Conservation (phyloP, 208 protist species). For the Acanthamoeba polyphaga region DNA sequence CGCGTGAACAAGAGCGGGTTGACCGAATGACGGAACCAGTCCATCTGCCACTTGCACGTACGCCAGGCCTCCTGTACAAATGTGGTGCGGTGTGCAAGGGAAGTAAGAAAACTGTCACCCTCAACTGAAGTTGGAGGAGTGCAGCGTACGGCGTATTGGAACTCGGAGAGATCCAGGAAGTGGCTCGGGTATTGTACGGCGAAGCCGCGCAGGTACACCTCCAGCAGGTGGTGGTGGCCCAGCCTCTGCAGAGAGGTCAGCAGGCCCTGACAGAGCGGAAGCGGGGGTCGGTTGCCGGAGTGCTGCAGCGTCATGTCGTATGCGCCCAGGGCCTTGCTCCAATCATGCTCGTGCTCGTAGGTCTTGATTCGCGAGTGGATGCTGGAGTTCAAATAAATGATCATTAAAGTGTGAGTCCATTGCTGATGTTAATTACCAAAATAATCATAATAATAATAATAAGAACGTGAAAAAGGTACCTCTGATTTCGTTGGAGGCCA, state of each 20-base stretch:
- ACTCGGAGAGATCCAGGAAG: constrained; percentile 74
- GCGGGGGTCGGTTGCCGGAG: not conserved
- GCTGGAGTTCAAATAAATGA: not conserved
- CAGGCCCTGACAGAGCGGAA: constrained; percentile 61
- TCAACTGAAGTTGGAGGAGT: not conserved
- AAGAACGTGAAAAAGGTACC: not conserved
- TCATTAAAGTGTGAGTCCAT: not conserved
- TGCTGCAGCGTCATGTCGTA: constrained; percentile 76
- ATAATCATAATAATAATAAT: no score
- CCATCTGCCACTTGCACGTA: constrained; percentile 78
- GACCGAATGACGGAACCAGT: constrained; percentile 56
- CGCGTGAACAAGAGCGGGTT: constrained; percentile 40
- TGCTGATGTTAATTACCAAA: not conserved
- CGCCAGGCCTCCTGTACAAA: constrained; percentile 68
- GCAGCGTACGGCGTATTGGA: constrained; percentile 71
- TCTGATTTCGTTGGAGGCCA: constrained; percentile 72
- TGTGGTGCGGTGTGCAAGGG: not conserved
- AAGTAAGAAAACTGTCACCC: not conserved
- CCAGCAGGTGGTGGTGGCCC: constrained; percentile 75
- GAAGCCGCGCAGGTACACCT: constrained; percentile 71
- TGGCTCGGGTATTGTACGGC: constrained; percentile 45
- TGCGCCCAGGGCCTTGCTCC: constrained; percentile 68
- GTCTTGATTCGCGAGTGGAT: constrained; percentile 69
- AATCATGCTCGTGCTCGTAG: constrained; percentile 77
- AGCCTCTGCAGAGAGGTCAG: constrained; percentile 65